Percentiles rank a stretch among this genome's conserved stretches.
phyloP scores from a whole-genome alignment of 2,329 filamentous ascomycete genomes.

The Huntiella moniliformis region DNA sequence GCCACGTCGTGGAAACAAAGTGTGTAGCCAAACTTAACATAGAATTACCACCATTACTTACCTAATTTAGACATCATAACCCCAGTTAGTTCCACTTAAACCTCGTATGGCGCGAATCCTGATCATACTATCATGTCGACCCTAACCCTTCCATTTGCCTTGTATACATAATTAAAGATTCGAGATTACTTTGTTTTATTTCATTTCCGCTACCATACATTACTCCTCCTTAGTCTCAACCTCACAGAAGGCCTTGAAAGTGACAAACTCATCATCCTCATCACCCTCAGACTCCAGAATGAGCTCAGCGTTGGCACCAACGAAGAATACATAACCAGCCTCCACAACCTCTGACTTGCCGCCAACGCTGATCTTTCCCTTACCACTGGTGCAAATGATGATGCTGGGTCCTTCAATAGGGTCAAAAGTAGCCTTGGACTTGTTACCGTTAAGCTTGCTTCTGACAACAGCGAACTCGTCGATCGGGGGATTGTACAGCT shows the following conservation, averaged over 20 bases:
- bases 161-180: neutral
- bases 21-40: too few relatives aligned
- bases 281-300: conserved; percentile 50
- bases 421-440: conserved; percentile 76
- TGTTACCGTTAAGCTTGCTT: conserved; percentile 49
- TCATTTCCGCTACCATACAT: neutral
- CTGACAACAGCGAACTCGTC: conserved; percentile 88
- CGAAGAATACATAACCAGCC: conserved; percentile 61
- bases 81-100: too few relatives aligned
- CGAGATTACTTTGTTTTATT: neutral
- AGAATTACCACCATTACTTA: too few relatives aligned
- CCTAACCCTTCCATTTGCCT: too few relatives aligned
- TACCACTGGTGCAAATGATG: conserved; percentile 71
- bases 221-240: conserved; percentile 26
- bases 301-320: conserved; percentile 72
- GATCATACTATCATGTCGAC: too few relatives aligned
- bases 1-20: too few relatives aligned
- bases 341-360: conserved; percentile 57
- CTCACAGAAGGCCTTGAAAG: conserved; percentile 90
- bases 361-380: conserved; percentile 70
- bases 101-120: too few relatives aligned
- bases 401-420: conserved; percentile 77
- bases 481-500: conserved; percentile 86
- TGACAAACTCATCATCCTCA: conserved; percentile 54
- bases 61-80: too few relatives aligned